Base-by-base conservation (phyloP, 1,284 basidiomycete species). In the Psilocybe mexicana region DNA sequence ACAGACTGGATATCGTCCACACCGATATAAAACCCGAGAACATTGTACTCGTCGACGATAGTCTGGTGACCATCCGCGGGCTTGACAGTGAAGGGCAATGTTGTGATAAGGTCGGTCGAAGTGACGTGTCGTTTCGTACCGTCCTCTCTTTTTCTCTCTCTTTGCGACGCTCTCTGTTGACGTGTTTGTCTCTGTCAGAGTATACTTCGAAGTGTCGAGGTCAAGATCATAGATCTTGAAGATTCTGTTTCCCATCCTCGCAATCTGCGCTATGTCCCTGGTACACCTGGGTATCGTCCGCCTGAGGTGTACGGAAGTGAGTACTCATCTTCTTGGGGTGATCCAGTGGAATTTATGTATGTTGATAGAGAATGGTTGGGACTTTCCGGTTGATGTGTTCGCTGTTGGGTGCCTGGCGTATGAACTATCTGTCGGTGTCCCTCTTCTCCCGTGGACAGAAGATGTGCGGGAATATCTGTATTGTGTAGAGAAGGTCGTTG, bases 171-270 rank as follows among this genome's bases (percentile, higher is more conserved):
- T 36, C 36, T 36, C 12, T 6, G n/a, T n/a, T n/a, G n/a, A n/a
- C n/a, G n/a, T n/a, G n/a, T n/a, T n/a, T n/a, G n/a, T n/a, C n/a
- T n/a, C n/a, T n/a, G n/a, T 4, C 2, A 53, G 52, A n/a, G 4
- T 8, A 23, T 53, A 11, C 28, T 45, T 2, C 2, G 11, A 5
- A 53, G 30, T 6, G 18, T 43, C 3, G 8, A 43, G 28, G 33
- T 53, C 24, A 44, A 44, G 42, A 53, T 53, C 11, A 53, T 53
- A 11, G 52, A 45, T 25, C 42, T 53, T 12, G 52, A 53, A 23
- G 43, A 53, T 18, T 53, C 42, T 44, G 28, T 23, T 11, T 43
- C 52, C 3, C n/a, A 24, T 25, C 52, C 42, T 10, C 24, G 25
- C 14, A 3, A 18, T 4, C 3, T 53, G 28, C 14, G 23, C 8